Base-by-base conservation (phyloP, 1,284 basidiomycete genomes). In the Puccinia triticina region DNA sequence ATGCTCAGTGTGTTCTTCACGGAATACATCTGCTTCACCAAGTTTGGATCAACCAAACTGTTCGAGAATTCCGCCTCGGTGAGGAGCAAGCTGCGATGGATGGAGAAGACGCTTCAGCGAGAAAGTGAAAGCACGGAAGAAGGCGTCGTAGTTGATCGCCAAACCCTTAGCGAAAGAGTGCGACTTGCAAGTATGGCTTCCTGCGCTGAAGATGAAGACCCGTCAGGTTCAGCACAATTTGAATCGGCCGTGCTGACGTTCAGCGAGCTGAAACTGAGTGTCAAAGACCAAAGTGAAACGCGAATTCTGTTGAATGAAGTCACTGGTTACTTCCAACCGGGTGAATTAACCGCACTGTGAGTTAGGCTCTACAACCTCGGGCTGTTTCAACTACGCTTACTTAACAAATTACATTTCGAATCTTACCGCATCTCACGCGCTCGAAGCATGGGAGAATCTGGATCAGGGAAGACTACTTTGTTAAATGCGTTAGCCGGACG, bases 311-410 rank as follows among this genome's bases (percentile, higher is more conserved):
- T 82, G 46, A 34, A 75, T 40, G 53, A 59, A 23, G 48, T 82
- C 37, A 76, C 43, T 18, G 80, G 73, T 18, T 82, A 76, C 50
- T 75, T 82, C 55, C 73, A 82, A 57, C 80, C 80, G 10, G 80
- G 80, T 29, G 73, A 82, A 82, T 69, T 72, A 32, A 82, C 80
- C n/a, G 80, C 80, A 57, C 73, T 82, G 80, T 82, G 48, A 55
- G 80, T 82, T 29, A 34, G 2, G 29, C 34, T 34, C 29, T 71
- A n/a, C n/a, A n/a, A 10, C 14, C 18, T 5, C 48, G 21, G 46
- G 12, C 23, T 59, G 29, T 72, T 12, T 73, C 48, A 12, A n/a
- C 11, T 61, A 26, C 2, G 18, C 29, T 55, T 10, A 71, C 46
- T 26, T 18, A 11, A 34, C 48, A 48, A 40, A 1, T 16, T 40